Evolutionary conservation across 305 asterid genomes (phyloP).

Genomic region (Ilex paraguariensis): DNA sequence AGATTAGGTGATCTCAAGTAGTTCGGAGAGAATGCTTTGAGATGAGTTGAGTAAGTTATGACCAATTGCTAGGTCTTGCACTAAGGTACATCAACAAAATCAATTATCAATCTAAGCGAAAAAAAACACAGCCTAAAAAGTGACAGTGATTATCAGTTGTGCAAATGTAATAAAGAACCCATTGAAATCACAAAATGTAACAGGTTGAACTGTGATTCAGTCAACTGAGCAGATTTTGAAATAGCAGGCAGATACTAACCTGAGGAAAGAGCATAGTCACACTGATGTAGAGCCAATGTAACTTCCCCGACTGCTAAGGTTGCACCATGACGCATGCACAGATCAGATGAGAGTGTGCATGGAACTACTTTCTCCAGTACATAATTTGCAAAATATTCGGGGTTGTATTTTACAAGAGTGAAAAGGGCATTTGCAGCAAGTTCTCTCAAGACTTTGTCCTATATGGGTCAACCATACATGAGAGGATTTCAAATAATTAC

Average conservation of each 20-base stretch:
- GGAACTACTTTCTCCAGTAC: constrained; percentile 77
- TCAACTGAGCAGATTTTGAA: constrained; percentile 7
- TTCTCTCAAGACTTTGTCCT: constrained; percentile 97
- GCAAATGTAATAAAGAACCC: no score
- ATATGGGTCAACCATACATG: constrained; percentile 17
- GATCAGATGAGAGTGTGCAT: constrained; percentile 85
- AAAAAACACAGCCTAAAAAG: no score
- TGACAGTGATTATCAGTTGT: no score
- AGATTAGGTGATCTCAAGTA: no score
- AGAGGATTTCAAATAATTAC: no score
- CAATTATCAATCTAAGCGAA: no score
- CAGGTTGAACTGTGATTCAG: constrained; percentile 8
- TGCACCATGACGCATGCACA: constrained; percentile 98
- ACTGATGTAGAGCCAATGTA: constrained; percentile 66
- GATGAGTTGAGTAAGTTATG: no score
- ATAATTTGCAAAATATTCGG: constrained; percentile 64
- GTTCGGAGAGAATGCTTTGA: no score
- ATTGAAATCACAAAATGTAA: neutral
- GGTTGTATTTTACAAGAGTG: constrained; percentile 74
- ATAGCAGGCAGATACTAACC: constrained; percentile 40
- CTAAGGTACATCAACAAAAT: no score
- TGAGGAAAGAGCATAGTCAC: constrained; percentile 52
- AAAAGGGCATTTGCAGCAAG: constrained; percentile 91
- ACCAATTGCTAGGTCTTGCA: no score
- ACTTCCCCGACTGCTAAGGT: constrained; percentile 89